A percentile compares a stretch with the other conserved stretches of the same genome.
Conservation (phyloP, 768 basidiomycete species). For the Tylopilus felleus region DNA sequence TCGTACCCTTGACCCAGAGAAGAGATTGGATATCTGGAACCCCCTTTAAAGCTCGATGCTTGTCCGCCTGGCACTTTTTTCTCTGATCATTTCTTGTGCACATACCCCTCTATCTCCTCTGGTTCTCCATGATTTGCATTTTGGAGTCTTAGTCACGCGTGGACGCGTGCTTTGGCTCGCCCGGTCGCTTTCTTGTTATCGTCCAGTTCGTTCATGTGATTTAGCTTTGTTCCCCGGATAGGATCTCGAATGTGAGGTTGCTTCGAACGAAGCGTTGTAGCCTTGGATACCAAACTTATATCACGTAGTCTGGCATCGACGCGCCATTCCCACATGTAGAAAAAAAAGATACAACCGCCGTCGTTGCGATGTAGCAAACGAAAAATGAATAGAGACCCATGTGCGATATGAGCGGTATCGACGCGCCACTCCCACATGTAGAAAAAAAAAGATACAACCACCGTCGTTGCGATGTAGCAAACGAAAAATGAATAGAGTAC, state of each 20-base stretch:
- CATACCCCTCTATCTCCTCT: slow-evolving; percentile 1
- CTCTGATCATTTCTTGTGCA: background rate
- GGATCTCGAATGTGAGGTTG: background rate
- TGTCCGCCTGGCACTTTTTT: background rate
- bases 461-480: background rate
- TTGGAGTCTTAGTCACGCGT: slow-evolving; percentile 1
- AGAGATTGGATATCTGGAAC: slow-evolving; percentile 13
- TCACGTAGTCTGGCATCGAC: background rate
- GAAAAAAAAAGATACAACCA: background rate
- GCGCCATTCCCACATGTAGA: background rate
- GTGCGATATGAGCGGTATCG: background rate
- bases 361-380: background rate
- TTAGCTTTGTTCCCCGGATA: background rate
- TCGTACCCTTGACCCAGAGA: slow-evolving; percentile 1
- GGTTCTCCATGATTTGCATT: background rate
- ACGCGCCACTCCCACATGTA: background rate
- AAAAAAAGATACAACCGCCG: background rate
- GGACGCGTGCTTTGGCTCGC: slow-evolving; percentile 5
- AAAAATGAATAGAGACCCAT: background rate
- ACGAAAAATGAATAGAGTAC: background rate
- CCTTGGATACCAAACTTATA: slow-evolving; percentile 9
- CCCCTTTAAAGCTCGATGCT: slow-evolving; percentile 7
- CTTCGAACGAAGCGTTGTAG: background rate
- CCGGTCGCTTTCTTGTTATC: slow-evolving; percentile 4
- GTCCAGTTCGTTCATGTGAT: slow-evolving; percentile 11